Conservation (phyloP, 2,329 filamentous ascomycete species). For the Colletotrichum spinosum region DNA sequence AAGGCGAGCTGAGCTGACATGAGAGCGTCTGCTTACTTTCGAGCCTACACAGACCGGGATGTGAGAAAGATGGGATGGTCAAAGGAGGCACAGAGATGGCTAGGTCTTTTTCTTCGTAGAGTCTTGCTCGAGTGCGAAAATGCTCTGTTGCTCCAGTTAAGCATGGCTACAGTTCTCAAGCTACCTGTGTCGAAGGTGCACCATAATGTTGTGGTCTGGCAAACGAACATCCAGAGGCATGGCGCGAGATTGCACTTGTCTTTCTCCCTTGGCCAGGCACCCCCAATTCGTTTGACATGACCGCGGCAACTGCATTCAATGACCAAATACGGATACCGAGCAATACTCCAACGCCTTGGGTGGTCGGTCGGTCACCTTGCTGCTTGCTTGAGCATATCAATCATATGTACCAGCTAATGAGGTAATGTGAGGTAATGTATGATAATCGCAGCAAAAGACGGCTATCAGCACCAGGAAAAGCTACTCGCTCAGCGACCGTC, state of each 20-base stretch:
- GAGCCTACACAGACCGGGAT: background rate
- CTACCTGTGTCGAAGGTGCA: background rate
- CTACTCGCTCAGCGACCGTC: slow-evolving; percentile 13
- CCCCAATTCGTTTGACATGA: too few relatives aligned
- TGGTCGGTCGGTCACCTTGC: too few relatives aligned
- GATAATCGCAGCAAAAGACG: slow-evolving; percentile 11
- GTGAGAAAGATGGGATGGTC: slow-evolving; percentile 4
- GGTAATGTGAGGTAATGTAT: too few relatives aligned
- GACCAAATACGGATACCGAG: background rate
- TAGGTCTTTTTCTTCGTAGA: background rate
- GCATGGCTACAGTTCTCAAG: background rate
- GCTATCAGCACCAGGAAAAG: slow-evolving; percentile 22
- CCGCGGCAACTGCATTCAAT: slow-evolving; percentile 5
- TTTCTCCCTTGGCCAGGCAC: slow-evolving; percentile 5
- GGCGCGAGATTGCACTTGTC: slow-evolving; percentile 18
- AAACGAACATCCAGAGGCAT: slow-evolving; percentile 10
- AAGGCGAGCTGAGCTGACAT: background rate
- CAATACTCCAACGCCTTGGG: background rate
- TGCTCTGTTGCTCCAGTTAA: background rate
- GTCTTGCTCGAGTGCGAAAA: background rate
- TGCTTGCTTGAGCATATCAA: too few relatives aligned
- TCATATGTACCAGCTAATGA: too few relatives aligned
- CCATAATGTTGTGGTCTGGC: too few relatives aligned
- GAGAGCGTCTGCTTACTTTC: background rate
- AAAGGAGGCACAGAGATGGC: background rate